Evolutionary conservation across 2,329 filamentous ascomycete genomes (phyloP).

Genomic region (Leptographium radiaticola): DNA sequence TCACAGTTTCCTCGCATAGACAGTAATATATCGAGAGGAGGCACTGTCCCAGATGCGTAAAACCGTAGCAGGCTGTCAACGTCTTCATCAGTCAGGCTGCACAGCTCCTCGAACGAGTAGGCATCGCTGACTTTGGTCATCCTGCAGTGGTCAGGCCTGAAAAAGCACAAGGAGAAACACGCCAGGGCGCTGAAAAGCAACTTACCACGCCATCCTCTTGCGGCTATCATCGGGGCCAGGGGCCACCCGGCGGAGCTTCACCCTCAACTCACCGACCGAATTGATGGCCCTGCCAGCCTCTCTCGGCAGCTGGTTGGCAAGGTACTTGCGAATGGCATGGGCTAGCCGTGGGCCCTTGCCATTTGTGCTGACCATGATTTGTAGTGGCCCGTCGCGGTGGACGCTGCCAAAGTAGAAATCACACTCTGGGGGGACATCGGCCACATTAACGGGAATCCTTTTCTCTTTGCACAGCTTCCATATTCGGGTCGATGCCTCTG

Average conservation of each 20-base stretch:
- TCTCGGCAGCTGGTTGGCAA: slow-evolving; percentile 60
- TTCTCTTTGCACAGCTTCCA: slow-evolving; percentile 87
- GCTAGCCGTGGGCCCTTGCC: slow-evolving; percentile 89
- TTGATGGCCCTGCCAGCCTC: slow-evolving; percentile 79
- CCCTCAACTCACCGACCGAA: slow-evolving; percentile 67
- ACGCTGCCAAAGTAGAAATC: slow-evolving; percentile 98
- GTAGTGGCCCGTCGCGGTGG: slow-evolving; percentile 85
- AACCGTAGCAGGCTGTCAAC: slow-evolving; percentile 75
- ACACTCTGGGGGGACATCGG: slow-evolving; percentile 90
- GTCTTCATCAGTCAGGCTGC: slow-evolving; percentile 66
- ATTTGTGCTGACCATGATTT: slow-evolving; percentile 98
- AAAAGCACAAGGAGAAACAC: neutral
- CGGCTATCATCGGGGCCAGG: slow-evolving; percentile 61
- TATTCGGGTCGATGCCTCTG: slow-evolving; percentile 75
- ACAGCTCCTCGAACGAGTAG: slow-evolving; percentile 76
- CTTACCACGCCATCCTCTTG: slow-evolving; percentile 81
- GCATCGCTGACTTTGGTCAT: slow-evolving; percentile 86
- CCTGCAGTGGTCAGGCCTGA: slow-evolving; percentile 35
- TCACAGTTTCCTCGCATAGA: slow-evolving; percentile 35
- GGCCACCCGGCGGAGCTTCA: slow-evolving; percentile 65
- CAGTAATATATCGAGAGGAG: slow-evolving; percentile 39
- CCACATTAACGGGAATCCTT: slow-evolving; percentile 83
- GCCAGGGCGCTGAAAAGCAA: slow-evolving; percentile 6
- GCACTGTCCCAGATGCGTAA: slow-evolving; percentile 47
- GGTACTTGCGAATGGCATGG: slow-evolving; percentile 70